Base-by-base conservation (phyloP, 2,329 filamentous ascomycete species). In the Apiospora sp. region DNA sequence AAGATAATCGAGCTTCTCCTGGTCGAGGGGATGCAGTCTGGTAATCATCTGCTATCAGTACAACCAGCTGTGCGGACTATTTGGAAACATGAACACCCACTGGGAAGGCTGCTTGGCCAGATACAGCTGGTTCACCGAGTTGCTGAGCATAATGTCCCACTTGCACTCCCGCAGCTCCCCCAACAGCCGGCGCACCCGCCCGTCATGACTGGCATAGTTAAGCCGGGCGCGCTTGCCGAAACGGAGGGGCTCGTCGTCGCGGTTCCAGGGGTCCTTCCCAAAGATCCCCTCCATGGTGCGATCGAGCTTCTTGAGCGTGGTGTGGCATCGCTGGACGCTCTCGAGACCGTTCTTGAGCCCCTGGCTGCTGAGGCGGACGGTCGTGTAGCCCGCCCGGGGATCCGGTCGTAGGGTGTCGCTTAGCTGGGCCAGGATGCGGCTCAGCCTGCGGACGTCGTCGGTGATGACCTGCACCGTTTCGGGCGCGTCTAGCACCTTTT, bases 61-160 rank as follows among this genome's bases (percentile, higher is more conserved):
- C 8, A 27, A 2, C 1, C 44, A 16, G 22, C 14, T n/a, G n/a
- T n/a, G n/a, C n/a, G n/a, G n/a, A 12, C 1, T 12, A 16, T 27
- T 12, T 24, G n/a, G 14, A 37, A 12, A 6, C 37, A n/a, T 30
- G 19, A 49, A 12, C 19, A 19, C 68, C 16, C 19, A 70, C 68
- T 70, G 43, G 19, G 68, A 54, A 22, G 48, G 41, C 14, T 41
- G 30, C 5, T 70, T 49, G 2, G 68, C 68, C 16, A 70, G 30
- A 54, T 70, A 70, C 13, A 70, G 68, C 46, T 70, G 68, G 10
- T 54, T 70, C 10, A 70, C 46, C 19, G 68, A 70, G 41, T 70
- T 70, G 46, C 68, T 70, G 19, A 70, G 68, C 68, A 54, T 70
- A 19, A 54, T 70, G 30, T 70, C 68, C 68, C 68, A 54, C 27